A percentile compares a stretch with the other conserved stretches of the same genome.
phyloP scores from a whole-genome alignment of 495 filamentous ascomycete genomes.

The Penicillium paradoxum region DNA sequence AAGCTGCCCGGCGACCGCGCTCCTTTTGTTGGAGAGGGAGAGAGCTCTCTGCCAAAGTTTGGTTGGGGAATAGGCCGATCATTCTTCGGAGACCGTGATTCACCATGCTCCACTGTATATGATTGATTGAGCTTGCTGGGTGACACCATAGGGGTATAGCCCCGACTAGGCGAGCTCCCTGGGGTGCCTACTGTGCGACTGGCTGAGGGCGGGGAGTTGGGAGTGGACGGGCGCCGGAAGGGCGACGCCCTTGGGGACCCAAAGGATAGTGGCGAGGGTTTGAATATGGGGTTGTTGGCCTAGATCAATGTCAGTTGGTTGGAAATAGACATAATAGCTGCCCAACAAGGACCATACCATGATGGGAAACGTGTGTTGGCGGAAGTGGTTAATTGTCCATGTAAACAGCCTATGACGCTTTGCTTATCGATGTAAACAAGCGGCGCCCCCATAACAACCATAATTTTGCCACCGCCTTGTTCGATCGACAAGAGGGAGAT shows the following conservation, averaged over 20 bases:
- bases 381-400: neutral
- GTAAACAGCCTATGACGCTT: too few relatives aligned
- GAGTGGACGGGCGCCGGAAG: constrained; percentile 61
- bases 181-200: constrained; percentile 32
- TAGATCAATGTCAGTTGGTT: constrained; percentile 13
- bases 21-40: constrained; percentile 43
- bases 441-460: neutral
- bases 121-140: constrained; percentile 48
- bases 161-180: constrained; percentile 41
- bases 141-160: constrained; percentile 40
- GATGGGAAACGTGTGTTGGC: neutral
- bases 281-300: constrained; percentile 51
- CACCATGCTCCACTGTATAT: constrained; percentile 42
- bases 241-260: constrained; percentile 66
- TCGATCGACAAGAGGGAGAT: neutral
- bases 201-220: constrained; percentile 41
- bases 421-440: constrained; percentile 10
- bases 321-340: too few relatives aligned
- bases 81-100: constrained; percentile 21
- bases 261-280: constrained; percentile 67
- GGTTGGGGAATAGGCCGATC: constrained; percentile 35
- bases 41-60: constrained; percentile 36
- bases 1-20: constrained; percentile 23
- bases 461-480: neutral
- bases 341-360: constrained; percentile 25